A percentile compares a stretch with the other conserved stretches of the same genome.
phyloP scores from a whole-genome alignment of 768 basidiomycete species.

The Leucosporidium yakuticum region DNA sequence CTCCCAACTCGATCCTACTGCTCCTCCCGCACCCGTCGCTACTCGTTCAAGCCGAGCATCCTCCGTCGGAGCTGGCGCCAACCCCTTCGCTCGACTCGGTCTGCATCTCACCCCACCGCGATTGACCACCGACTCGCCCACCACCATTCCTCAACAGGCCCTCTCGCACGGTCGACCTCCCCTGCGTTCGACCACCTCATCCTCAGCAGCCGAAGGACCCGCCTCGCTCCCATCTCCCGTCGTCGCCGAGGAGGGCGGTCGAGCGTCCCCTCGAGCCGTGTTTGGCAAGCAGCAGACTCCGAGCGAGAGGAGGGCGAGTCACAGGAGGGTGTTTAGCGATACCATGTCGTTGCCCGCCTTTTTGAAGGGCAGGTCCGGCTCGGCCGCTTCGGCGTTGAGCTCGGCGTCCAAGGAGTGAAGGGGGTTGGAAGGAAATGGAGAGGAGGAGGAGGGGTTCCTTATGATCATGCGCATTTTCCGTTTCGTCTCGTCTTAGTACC shows the following conservation, averaged over 20 bases:
- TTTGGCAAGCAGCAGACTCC: constrained; percentile 26
- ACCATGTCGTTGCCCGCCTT: not conserved
- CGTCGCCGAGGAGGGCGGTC: not conserved
- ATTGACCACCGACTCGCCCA: not conserved
- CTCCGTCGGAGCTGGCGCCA: not conserved
- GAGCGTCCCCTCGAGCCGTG: not conserved
- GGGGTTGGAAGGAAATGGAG: too few relatives aligned
- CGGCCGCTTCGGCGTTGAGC: too few relatives aligned
- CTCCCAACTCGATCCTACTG: not conserved
- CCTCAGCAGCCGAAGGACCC: too few relatives aligned
- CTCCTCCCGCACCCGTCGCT: too few relatives aligned
- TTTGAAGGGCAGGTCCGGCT: too few relatives aligned
- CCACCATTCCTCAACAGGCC: not conserved
- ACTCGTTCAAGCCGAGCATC: not conserved
- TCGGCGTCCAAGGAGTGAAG: too few relatives aligned
- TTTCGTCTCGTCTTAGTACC: too few relatives aligned
- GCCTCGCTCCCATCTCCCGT: not conserved
- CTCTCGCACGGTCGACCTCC: not conserved
- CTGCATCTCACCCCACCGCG: not conserved
- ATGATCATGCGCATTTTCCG: too few relatives aligned
- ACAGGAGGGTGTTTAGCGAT: constrained; percentile 20
- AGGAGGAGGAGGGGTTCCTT: too few relatives aligned
- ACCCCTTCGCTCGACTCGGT: constrained; percentile 1
- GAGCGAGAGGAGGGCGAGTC: constrained; percentile 23
- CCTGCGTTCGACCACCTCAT: too few relatives aligned